Conservation (phyloP, 768 basidiomycete genomes). For the Tubosaeta sp. region DNA sequence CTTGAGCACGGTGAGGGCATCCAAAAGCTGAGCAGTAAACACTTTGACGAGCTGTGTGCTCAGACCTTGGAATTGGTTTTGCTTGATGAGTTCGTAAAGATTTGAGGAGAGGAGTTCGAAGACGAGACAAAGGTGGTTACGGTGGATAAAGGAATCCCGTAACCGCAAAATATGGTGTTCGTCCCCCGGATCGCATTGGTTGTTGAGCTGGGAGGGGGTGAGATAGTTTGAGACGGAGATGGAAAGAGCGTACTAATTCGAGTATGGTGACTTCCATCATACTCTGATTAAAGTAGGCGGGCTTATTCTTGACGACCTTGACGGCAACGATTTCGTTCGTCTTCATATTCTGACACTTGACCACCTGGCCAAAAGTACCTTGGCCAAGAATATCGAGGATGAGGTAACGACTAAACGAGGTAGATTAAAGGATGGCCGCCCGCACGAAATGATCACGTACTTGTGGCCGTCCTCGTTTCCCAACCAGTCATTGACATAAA, state of each 20-base stretch:
- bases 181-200: constrained; percentile 88
- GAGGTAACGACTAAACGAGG: constrained; percentile 62
- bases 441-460: constrained; percentile 43
- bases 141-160: constrained; percentile 94
- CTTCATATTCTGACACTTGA: constrained; percentile 99
- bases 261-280: constrained; percentile 99
- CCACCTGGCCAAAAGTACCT: constrained; percentile 98
- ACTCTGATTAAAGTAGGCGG: constrained; percentile 98
- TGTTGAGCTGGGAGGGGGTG: constrained; percentile 67
- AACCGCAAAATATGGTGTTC: constrained; percentile 95
- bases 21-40: constrained; percentile 93
- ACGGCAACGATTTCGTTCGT: constrained; percentile 98
- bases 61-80: constrained; percentile 97
- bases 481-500: constrained; percentile 98
- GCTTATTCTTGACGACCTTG: constrained; percentile 99
- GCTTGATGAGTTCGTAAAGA: constrained; percentile 98
- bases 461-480: constrained; percentile 94
- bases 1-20: constrained; percentile 88
- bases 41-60: constrained; percentile 98
- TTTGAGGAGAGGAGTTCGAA: constrained; percentile 97
- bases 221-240: not conserved
- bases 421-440: constrained; percentile 10
- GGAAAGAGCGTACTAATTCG: constrained; percentile 70
- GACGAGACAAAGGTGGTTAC: constrained; percentile 93
- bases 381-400: constrained; percentile 98